Evolutionary conservation across 2,329 filamentous ascomycete genomes (phyloP), one percentile per base, ranked within the genome.

Genomic region (Alternaria sp.): DNA sequence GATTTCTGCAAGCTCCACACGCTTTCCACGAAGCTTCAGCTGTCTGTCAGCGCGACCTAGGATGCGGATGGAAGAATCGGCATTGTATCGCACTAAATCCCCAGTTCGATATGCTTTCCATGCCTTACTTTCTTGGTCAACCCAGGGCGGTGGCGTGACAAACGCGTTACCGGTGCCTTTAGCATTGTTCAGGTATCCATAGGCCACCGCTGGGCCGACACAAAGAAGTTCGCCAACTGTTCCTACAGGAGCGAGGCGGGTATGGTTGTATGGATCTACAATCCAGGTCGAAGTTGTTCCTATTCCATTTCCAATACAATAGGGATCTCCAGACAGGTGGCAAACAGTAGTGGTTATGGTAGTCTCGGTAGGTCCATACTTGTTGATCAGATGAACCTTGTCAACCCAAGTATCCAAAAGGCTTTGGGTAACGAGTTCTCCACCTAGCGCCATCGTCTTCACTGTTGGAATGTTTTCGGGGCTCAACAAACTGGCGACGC

Each of bases 1-100:
- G 13, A 73, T 63, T 37, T 73, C 71, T 3, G 56, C 61, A 6
- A 71, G 52, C 45, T 73, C 71, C 40, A 72, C 49, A 10, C 71
- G 59, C 40, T 70, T 66, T 3, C 71, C 71, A 10, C 60, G 51
- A 14, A 69, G 33, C 51, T 73, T 73, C 29, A 71, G 56, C 46
- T 71, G 68, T 4, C 46, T 45, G 41, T 73, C 71, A 23, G 55
- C 63, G 5, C 71, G 55, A 6, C 68, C 66, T 6, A 66, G 4
- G 34, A 52, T 65, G 0, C 42, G 24, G 5, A 70, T 31, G 2
- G 34, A 49, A 5, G 69, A 69, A 37, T 71, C 68, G 3, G 46
- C n/a, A n/a, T 34, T 37, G 13, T 67, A 64, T 14, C 52, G 49
- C 8, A 60, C 63, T 6, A 71, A 46, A 29, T 72, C 70, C 3